Conservation (phyloP, 2,329 filamentous ascomycete species). For the Pseudohalonectria lignicola region DNA sequence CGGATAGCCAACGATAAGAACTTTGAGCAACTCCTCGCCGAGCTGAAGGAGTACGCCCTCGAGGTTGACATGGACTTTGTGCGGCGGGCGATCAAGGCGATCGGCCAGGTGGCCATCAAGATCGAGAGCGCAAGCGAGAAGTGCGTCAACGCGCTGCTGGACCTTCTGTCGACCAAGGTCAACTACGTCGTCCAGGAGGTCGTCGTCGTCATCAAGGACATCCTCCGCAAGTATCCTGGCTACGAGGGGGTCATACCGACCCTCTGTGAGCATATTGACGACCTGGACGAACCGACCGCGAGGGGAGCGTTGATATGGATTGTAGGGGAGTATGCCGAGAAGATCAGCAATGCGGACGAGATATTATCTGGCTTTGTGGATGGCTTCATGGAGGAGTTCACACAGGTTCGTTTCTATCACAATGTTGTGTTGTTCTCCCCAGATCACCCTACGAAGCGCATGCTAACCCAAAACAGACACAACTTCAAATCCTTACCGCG, state of each 20-base stretch:
- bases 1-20: slow-evolving; percentile 97
- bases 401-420: slow-evolving; percentile 50
- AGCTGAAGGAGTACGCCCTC: slow-evolving; percentile 93
- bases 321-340: slow-evolving; percentile 96
- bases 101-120: slow-evolving; percentile 97
- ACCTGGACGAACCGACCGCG: slow-evolving; percentile 87
- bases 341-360: slow-evolving; percentile 97
- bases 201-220: slow-evolving; percentile 98
- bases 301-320: slow-evolving; percentile 95
- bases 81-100: slow-evolving; percentile 84
- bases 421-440: background rate
- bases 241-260: slow-evolving; percentile 98
- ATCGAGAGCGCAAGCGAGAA: slow-evolving; percentile 92
- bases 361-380: slow-evolving; percentile 89
- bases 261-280: slow-evolving; percentile 91
- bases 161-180: slow-evolving; percentile 93
- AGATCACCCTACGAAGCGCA: too few species aligned
- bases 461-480: slow-evolving; percentile 49
- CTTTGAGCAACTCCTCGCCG: slow-evolving; percentile 85
- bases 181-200: slow-evolving; percentile 99
- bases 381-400: slow-evolving; percentile 91
- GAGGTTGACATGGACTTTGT: slow-evolving; percentile 99
- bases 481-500: slow-evolving; percentile 92
- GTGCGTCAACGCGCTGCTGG: slow-evolving; percentile 86
- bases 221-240: slow-evolving; percentile 92